Evolutionary conservation across 1,284 basidiomycete species (phyloP), one percentile per base, ranked within the genome.

Genomic region (Limonomyces culmigenus): DNA sequence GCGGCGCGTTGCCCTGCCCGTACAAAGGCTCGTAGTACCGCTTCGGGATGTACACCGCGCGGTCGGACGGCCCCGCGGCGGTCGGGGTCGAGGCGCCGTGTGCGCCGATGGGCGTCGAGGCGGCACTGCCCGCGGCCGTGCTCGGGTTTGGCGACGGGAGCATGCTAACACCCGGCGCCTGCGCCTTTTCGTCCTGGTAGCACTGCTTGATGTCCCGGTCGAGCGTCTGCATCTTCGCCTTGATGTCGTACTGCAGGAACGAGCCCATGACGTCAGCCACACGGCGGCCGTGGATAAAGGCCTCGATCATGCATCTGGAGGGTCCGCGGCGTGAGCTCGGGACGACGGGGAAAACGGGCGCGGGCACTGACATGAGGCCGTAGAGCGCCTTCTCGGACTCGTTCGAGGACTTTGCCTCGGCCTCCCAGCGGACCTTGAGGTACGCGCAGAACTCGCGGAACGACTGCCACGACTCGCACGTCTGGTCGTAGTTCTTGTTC

Each of bases 321-420:
- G 36, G 41, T 42, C 40, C 42, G 41, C 47, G 46, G 45, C 33
- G 49, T 49, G 45, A 57, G 45, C 53, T 48, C 48, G 46, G 46
- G 42, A 30, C 47, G 40, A 30, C 39, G 38, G 45, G 43, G 45
- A 25, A 42, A 36, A 41, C 35, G 40, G 36, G 41, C 32, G 43
- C 20, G 38, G 43, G 39, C 35, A 53, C 78, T 63, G 67, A 80
- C 78, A 83, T 76, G 54, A 83, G 62, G 42, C 78, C 78, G 44
- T 75, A 51, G 38, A 83, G 74, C 29, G 74, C 74, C 55, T 69
- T 72, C 57, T 83, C 78, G 31, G 70, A 67, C 46, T 80, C 76
- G 41, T 68, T 68, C 39, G 63, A 63, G 17, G 63, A 62, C 46
- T 71, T 67, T 45, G 74, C 71, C 37, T 27, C 8, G 8, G 59